A percentile compares a stretch with the other conserved stretches of the same genome.
phyloP scores from a whole-genome alignment of 495 filamentous ascomycete species.

The Aspergillus egyptiacus region DNA sequence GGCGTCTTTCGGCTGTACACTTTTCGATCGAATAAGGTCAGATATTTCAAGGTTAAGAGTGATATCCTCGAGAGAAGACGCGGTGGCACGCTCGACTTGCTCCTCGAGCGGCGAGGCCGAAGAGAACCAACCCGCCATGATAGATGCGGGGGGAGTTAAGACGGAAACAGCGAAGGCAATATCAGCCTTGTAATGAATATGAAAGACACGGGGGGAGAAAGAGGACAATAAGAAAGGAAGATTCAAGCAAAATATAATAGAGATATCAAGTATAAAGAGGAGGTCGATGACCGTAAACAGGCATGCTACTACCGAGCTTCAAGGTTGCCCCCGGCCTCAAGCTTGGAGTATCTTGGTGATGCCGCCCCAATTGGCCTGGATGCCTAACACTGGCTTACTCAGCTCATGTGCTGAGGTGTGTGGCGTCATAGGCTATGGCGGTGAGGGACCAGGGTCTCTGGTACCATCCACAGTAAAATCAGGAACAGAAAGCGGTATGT shows the following conservation, averaged over 20 bases:
- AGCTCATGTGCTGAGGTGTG: slow-evolving; percentile 2
- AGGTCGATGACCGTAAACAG: no score
- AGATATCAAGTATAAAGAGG: no score
- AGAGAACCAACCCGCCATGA: slow-evolving; percentile 90
- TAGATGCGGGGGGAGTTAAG: slow-evolving; percentile 21
- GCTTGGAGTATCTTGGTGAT: not conserved
- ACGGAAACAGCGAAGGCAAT: not conserved
- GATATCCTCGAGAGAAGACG: slow-evolving; percentile 95
- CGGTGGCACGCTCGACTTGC: slow-evolving; percentile 91
- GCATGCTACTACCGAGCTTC: no score
- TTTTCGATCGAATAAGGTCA: slow-evolving; percentile 92
- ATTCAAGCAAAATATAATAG: no score
- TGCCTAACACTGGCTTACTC: slow-evolving; percentile 7
- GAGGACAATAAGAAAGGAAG: not conserved
- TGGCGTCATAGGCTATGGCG: slow-evolving; percentile 16
- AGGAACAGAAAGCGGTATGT: not conserved
- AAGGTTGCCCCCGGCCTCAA: not conserved
- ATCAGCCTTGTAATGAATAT: not conserved
- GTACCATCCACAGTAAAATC: no score
- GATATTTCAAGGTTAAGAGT: slow-evolving; percentile 95
- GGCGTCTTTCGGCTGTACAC: slow-evolving; percentile 91
- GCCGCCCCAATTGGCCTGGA: slow-evolving; percentile 4
- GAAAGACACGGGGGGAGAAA: not conserved
- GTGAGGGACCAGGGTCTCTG: no score
- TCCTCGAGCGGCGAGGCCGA: slow-evolving; percentile 86